phyloP scores from a whole-genome alignment of 2,329 filamentous ascomycete genomes.

The Aspergillus sp. region DNA sequence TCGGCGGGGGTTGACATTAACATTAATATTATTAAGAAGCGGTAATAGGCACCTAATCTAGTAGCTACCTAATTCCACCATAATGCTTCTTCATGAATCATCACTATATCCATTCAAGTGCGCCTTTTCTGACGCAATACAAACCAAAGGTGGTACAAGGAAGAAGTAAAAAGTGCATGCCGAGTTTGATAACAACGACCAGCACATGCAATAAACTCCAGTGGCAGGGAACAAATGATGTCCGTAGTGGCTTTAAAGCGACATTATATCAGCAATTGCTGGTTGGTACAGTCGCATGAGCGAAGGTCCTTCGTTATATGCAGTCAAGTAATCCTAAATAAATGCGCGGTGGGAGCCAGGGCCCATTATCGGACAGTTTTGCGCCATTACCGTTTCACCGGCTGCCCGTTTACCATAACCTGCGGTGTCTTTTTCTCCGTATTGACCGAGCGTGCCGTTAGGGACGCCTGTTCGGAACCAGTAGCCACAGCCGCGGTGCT shows the following conservation, averaged over 20 bases:
- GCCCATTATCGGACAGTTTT: neutral
- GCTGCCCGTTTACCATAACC: constrained; percentile 42
- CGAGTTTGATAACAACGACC: neutral
- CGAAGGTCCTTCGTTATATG: neutral
- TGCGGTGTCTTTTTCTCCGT: constrained; percentile 35
- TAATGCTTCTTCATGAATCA: constrained; percentile 12
- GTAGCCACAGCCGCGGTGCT: constrained; percentile 28
- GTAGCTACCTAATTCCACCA: constrained; percentile 3
- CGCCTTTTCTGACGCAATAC: neutral
- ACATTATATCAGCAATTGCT: constrained; percentile 1
- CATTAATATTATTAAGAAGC: constrained; percentile 15
- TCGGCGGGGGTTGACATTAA: constrained; percentile 9
- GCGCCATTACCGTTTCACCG: constrained; percentile 19
- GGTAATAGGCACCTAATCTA: neutral
- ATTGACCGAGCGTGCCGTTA: constrained; percentile 22
- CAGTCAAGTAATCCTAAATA: neutral
- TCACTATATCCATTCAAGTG: constrained; percentile 13
- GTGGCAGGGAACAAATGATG: neutral
- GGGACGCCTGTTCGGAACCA: constrained; percentile 22
- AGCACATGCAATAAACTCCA: constrained; percentile 10
- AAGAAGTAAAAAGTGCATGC: neutral
- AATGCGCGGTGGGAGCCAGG: neutral
- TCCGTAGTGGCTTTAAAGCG: neutral
- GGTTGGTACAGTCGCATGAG: neutral
- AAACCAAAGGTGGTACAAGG: constrained; percentile 4